Evolutionary conservation across 805 yeast species (phyloP).

Genomic region (Priceomyces haplophilus): DNA sequence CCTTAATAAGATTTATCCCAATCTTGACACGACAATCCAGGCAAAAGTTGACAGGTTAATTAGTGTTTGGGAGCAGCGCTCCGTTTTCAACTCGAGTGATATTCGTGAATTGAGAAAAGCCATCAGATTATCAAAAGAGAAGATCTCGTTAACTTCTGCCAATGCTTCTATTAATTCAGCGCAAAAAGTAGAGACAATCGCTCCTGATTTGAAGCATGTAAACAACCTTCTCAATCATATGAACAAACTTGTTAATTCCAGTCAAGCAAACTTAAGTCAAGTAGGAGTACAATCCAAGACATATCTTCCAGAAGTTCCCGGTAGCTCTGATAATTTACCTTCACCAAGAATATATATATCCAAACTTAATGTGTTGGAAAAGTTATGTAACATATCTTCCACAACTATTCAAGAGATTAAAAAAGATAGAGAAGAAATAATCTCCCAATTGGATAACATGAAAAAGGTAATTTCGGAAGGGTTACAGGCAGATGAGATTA

Average conservation of each 20-base stretch:
- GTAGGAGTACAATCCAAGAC: constrained; percentile 36
- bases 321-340: constrained; percentile 36
- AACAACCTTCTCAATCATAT: constrained; percentile 29
- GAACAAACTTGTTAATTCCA: constrained; percentile 22
- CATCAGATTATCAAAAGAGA: constrained; percentile 17
- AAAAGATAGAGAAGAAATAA: constrained; percentile 23
- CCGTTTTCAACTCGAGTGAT: constrained; percentile 35
- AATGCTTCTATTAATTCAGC: background rate
- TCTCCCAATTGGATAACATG: constrained; percentile 25
- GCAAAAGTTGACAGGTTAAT: constrained; percentile 51
- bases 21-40: constrained; percentile 34
- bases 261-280: constrained; percentile 37
- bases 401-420: constrained; percentile 32
- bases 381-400: constrained; percentile 31
- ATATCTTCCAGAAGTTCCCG: constrained; percentile 35
- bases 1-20: constrained; percentile 28
- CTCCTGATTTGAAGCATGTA: constrained; percentile 31
- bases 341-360: constrained; percentile 36
- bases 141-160: constrained; percentile 5
- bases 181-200: constrained; percentile 12
- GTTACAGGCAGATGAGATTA: constrained; percentile 31
- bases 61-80: constrained; percentile 56
- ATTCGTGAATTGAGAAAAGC: constrained; percentile 27
- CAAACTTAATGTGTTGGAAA: constrained; percentile 38
- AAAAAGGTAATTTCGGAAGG: constrained; percentile 23